Percentiles rank a stretch among this genome's conserved stretches.
These are phyloP conservation scores for Sphaerobolus stellatus DNA, from an alignment of 1,284 basidiomycete genomes.

Conservation along the genomic window DNA sequence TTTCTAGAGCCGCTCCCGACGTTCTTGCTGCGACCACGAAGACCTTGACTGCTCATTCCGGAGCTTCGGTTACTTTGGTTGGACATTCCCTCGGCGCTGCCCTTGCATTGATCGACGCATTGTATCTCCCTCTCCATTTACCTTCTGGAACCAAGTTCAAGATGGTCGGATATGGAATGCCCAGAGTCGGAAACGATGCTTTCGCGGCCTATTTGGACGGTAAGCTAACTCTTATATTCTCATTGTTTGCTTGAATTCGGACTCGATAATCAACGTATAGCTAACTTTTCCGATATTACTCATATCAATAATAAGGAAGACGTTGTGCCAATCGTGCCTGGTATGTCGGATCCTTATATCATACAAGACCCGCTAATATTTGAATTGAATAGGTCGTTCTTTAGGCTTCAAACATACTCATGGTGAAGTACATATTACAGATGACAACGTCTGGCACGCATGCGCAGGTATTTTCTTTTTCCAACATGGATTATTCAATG, in stretches of 20 bases:
- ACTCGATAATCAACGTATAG: not conserved
- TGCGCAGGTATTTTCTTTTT: constrained; percentile 24
- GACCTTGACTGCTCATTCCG: constrained; percentile 13
- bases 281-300: constrained; percentile 8
- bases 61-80: constrained; percentile 37
- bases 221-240: constrained; percentile 27
- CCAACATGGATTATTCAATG: constrained; percentile 8
- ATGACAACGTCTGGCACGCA: constrained; percentile 28
- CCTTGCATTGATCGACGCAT: constrained; percentile 46
- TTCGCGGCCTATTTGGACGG: constrained; percentile 23
- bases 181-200: constrained; percentile 32
- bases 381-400: constrained; percentile 19
- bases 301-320: constrained; percentile 37
- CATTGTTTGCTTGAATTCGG: constrained; percentile 12
- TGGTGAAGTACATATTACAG: constrained; percentile 38
- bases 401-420: constrained; percentile 36
- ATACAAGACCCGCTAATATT: not conserved
- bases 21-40: constrained; percentile 7
- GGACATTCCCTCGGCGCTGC: constrained; percentile 47
- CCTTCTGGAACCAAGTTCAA: constrained; percentile 37
- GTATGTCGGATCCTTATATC: constrained; percentile 12
- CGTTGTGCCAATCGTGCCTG: constrained; percentile 41
- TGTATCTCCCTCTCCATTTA: constrained; percentile 47
- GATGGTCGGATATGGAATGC: constrained; percentile 44
- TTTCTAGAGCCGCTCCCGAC: not conserved